Evolutionary conservation across 169 alveolate species (phyloP).

Genomic region (Plasmodium vivax): DNA sequence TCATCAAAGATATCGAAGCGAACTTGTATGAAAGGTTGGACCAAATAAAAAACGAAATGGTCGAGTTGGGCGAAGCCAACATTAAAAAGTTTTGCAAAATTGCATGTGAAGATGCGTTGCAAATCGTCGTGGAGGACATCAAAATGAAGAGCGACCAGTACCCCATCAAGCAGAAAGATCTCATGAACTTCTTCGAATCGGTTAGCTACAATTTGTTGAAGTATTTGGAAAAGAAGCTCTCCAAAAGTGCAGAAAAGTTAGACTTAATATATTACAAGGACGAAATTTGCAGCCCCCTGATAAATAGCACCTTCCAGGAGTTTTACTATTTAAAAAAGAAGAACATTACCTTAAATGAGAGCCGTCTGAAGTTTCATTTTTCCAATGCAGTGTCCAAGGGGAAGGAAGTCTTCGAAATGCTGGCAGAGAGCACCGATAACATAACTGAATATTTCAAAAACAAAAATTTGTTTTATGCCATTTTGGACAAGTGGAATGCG

Average conservation of each 20-base stretch:
- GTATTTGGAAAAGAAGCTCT: conserved; percentile 68
- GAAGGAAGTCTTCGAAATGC: conserved; percentile 64
- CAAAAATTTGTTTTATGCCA: conserved; percentile 58
- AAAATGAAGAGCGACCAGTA: conserved; percentile 76
- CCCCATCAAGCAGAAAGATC: conserved; percentile 73
- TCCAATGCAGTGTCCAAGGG: conserved; percentile 70
- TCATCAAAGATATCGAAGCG: conserved; percentile 71
- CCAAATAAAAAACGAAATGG: conserved; percentile 69
- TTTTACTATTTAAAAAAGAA: conserved; percentile 70
- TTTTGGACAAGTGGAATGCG: conserved; percentile 69
- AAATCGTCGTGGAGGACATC: conserved; percentile 67
- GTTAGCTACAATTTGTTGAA: conserved; percentile 73
- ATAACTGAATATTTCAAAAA: conserved; percentile 73
- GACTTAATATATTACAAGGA: conserved; percentile 71
- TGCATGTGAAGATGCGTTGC: conserved; percentile 77
- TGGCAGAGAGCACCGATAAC: conserved; percentile 68
- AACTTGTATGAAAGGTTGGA: conserved; percentile 73
- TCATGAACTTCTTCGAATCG: conserved; percentile 58
- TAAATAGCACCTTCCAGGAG: conserved; percentile 71
- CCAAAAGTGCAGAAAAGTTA: conserved; percentile 68
- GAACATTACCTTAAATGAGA: conserved; percentile 66
- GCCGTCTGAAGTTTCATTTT: conserved; percentile 37
- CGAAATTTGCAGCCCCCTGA: conserved; percentile 66
- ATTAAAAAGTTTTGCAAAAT: conserved; percentile 70
- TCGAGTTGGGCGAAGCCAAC: conserved; percentile 64